Conservation (phyloP, 1,284 basidiomycete species). For the Ustilago curta region DNA sequence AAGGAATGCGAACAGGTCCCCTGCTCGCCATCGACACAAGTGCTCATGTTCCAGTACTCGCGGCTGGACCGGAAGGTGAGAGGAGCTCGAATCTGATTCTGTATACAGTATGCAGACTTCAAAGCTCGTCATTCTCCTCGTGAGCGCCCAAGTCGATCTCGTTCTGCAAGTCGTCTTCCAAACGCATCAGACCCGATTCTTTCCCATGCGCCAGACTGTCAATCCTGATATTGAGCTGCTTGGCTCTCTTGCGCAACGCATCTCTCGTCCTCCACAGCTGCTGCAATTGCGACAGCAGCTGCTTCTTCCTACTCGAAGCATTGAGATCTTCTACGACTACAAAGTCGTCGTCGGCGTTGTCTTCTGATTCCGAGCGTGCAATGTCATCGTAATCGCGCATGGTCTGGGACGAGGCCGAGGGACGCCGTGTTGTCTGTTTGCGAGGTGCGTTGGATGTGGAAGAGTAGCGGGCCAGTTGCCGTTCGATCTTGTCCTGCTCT, state of each 20-base stretch:
- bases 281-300: conserved; percentile 40
- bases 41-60: not conserved
- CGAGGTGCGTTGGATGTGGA: not conserved
- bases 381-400: conserved; percentile 17
- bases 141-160: not conserved
- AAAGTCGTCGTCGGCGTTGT: conserved; percentile 39
- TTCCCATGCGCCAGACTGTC: conserved; percentile 38
- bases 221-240: conserved; percentile 43
- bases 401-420: conserved; percentile 7
- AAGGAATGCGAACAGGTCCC: not conserved
- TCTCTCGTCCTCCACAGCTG: conserved; percentile 45
- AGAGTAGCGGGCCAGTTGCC: conserved; percentile 30
- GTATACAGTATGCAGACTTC: not conserved
- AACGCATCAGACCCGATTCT: conserved; percentile 34
- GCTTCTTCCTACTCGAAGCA: conserved; percentile 27
- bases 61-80: not conserved
- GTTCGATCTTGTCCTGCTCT: conserved; percentile 48
- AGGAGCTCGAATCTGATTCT: not conserved
- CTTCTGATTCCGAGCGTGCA: conserved; percentile 24
- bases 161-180: conserved; percentile 20
- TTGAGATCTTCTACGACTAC: conserved; percentile 47
- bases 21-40: not conserved
- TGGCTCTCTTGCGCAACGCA: conserved; percentile 28
- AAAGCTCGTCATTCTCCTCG: conserved; percentile 31
- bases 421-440: conserved; percentile 8